These are phyloP conservation scores for Knufia petricola DNA, from an alignment of 2,329 filamentous ascomycete genomes.

Conservation along the genomic window DNA sequence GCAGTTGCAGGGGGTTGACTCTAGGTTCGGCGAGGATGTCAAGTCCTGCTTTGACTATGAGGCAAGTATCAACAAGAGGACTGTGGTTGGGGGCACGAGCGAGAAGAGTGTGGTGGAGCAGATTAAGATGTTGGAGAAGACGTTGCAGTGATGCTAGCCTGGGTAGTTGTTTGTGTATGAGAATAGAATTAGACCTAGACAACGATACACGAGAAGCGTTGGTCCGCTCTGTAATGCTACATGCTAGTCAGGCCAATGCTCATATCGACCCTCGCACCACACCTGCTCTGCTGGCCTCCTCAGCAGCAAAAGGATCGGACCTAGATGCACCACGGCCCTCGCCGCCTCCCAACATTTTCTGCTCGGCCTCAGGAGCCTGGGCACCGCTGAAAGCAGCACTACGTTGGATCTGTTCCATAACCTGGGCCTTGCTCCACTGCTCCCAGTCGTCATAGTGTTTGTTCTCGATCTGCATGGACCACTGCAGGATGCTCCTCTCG, in stretches of 20 bases:
- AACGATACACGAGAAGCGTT: too few relatives aligned
- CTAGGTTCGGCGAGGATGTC: constrained; percentile 62
- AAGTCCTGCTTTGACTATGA: constrained; percentile 64
- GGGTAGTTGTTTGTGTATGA: too few relatives aligned
- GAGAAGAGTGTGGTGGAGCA: constrained; percentile 58
- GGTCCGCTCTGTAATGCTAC: too few relatives aligned
- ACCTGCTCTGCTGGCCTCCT: background rate
- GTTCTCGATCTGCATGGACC: constrained; percentile 77
- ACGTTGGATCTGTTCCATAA: constrained; percentile 39
- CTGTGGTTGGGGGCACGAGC: constrained; percentile 69
- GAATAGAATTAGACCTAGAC: too few relatives aligned
- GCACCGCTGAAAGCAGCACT: constrained; percentile 35
- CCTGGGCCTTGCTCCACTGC: constrained; percentile 56
- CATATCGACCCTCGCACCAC: background rate
- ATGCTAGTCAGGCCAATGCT: too few relatives aligned
- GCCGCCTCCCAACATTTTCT: background rate
- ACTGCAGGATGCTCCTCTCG: constrained; percentile 62
- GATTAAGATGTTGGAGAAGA: constrained; percentile 52
- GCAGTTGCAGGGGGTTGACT: constrained; percentile 59
- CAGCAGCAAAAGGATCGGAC: background rate
- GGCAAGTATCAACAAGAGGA: constrained; percentile 68
- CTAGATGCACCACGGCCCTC: background rate
- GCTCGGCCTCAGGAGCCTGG: constrained; percentile 13
- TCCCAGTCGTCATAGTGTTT: constrained; percentile 75
- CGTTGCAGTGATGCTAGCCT: constrained; percentile 40